Conservation (phyloP, 495 filamentous ascomycete genomes). For the Amorphotheca resinae region DNA sequence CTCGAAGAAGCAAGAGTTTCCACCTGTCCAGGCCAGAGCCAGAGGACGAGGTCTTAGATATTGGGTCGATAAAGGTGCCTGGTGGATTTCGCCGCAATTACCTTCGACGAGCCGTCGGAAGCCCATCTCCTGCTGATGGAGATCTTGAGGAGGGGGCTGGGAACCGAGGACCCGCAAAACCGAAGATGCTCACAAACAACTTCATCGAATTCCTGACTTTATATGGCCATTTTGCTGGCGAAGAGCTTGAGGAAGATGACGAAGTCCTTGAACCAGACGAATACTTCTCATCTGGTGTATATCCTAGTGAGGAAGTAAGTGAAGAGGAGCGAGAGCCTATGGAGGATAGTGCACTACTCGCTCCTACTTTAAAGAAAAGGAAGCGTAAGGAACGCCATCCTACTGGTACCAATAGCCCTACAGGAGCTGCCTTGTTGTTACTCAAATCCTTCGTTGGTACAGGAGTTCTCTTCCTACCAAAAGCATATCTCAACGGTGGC, state of each 20-base stretch:
- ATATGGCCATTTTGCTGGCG: slow-evolving; percentile 95
- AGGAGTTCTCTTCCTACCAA: slow-evolving; percentile 89
- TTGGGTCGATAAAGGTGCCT: slow-evolving; percentile 76
- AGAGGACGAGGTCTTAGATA: slow-evolving; percentile 67
- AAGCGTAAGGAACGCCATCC: slow-evolving; percentile 58
- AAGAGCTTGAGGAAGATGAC: slow-evolving; percentile 91
- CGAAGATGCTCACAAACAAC: slow-evolving; percentile 68
- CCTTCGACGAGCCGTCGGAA: slow-evolving; percentile 53
- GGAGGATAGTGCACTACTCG: slow-evolving; percentile 72
- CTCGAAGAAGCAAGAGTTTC: slow-evolving; percentile 74
- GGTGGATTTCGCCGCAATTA: slow-evolving; percentile 90
- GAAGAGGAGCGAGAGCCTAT: slow-evolving; percentile 60
- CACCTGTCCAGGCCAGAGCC: slow-evolving; percentile 61
- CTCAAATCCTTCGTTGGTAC: slow-evolving; percentile 97
- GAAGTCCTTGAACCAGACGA: slow-evolving; percentile 74
- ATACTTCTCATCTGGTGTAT: slow-evolving; percentile 41
- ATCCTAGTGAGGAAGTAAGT: slow-evolving; percentile 28
- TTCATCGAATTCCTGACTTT: slow-evolving; percentile 92
- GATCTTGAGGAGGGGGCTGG: slow-evolving; percentile 33
- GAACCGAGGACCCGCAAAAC: slow-evolving; percentile 26
- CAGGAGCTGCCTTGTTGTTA: slow-evolving; percentile 65
- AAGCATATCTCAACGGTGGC: slow-evolving; percentile 85
- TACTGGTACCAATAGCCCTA: slow-evolving; percentile 57
- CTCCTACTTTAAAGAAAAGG: slow-evolving; percentile 55
- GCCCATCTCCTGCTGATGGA: slow-evolving; percentile 31